Evolutionary conservation across 768 basidiomycete species (phyloP).

Genomic region (Rhodosporidiobolus sp.): DNA sequence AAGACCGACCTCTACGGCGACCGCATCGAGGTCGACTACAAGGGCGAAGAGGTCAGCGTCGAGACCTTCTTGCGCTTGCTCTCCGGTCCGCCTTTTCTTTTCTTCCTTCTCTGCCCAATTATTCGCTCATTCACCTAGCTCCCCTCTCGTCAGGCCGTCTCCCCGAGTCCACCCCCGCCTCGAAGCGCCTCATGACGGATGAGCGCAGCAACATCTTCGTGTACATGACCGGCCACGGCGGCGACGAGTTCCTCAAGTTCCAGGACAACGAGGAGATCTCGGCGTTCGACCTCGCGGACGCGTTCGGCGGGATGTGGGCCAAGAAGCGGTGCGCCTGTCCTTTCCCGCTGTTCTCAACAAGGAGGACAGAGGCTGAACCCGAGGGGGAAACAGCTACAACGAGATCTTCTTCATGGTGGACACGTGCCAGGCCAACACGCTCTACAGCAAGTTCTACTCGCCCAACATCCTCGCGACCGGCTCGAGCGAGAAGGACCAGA

Average conservation of each 20-base stretch:
- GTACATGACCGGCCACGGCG: conserved; percentile 98
- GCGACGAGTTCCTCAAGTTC: conserved; percentile 97
- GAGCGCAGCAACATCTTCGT: conserved; percentile 89
- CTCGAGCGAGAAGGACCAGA: conserved; percentile 76
- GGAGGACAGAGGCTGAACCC: not conserved
- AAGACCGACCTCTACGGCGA: conserved; percentile 89
- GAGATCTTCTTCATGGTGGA: conserved; percentile 98
- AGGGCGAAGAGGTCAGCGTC: conserved; percentile 96
- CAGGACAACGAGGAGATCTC: conserved; percentile 98
- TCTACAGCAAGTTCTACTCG: conserved; percentile 90
- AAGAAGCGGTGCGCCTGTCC: conserved; percentile 68
- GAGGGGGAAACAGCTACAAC: conserved; percentile 66
- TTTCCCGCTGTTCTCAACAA: not conserved
- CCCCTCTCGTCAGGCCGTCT: conserved; percentile 65
- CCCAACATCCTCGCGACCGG: conserved; percentile 90
- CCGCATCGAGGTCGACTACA: conserved; percentile 95
- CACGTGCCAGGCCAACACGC: conserved; percentile 94
- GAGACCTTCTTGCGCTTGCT: conserved; percentile 90
- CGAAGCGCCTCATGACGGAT: conserved; percentile 87
- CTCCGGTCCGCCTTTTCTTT: conserved; percentile 63
- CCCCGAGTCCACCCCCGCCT: conserved; percentile 77
- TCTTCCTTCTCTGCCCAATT: not conserved
- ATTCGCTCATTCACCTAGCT: not conserved
- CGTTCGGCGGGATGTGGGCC: conserved; percentile 97
- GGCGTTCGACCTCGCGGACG: conserved; percentile 94